Percentiles rank a stretch among this genome's conserved stretches.
phyloP scores from a whole-genome alignment of 768 basidiomycete species.

The Pulveroboletus sp. region DNA sequence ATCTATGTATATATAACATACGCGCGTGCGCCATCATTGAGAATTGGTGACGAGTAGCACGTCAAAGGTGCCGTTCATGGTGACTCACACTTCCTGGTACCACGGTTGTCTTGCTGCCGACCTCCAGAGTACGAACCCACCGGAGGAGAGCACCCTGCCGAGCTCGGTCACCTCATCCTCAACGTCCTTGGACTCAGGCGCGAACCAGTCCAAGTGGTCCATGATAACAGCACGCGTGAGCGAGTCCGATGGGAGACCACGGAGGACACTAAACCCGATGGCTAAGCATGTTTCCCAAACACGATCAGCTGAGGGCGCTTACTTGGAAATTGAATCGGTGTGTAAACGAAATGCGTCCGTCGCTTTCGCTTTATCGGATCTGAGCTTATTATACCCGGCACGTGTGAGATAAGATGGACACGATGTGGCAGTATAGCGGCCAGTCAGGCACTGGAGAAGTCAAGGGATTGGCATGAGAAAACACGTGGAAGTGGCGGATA shows the following conservation, averaged over 20 bases:
- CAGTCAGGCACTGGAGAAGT: constrained; percentile 36
- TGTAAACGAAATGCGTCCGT: constrained; percentile 62
- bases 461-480: not conserved
- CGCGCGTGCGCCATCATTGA: not conserved
- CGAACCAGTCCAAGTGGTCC: constrained; percentile 65
- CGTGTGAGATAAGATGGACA: constrained; percentile 64
- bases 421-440: constrained; percentile 53
- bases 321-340: constrained; percentile 69
- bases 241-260: constrained; percentile 40
- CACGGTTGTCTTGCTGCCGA: constrained; percentile 60
- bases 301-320: constrained; percentile 12
- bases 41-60: not conserved
- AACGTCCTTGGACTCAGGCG: constrained; percentile 42
- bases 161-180: constrained; percentile 54
- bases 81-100: constrained; percentile 50
- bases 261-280: constrained; percentile 35
- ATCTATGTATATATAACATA: constrained; percentile 28
- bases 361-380: constrained; percentile 39
- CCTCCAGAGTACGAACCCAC: constrained; percentile 64
- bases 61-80: not conserved
- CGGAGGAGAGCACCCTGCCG: constrained; percentile 48
- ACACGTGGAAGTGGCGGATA: not conserved
- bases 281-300: not conserved
- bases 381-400: constrained; percentile 53
- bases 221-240: constrained; percentile 64